A percentile compares a stretch with the other conserved stretches of the same genome.
Evolutionary conservation across 768 basidiomycete species (phyloP).

Genomic region (Serpula lacrymans): DNA sequence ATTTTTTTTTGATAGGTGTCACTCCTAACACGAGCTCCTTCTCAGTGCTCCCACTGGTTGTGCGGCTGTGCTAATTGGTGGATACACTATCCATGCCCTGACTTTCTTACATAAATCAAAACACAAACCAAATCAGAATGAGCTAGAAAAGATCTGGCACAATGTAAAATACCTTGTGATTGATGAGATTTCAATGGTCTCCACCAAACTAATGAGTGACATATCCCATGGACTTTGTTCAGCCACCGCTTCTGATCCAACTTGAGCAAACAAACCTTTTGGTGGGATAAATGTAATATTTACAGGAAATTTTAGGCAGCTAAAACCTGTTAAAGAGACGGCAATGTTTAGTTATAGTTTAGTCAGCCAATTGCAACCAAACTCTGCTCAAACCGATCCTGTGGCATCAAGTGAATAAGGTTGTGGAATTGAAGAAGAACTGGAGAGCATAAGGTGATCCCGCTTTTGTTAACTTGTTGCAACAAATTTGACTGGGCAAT

Average conservation of each 20-base stretch:
- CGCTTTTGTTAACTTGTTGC: background rate
- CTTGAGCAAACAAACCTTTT: constrained; percentile 10
- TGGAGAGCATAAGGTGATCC: constrained; percentile 11
- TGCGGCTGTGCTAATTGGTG: constrained; percentile 23
- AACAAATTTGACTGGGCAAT: no score
- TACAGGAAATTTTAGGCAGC: constrained; percentile 27
- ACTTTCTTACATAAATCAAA: constrained; percentile 9
- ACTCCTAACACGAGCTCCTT: constrained; percentile 7
- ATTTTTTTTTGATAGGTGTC: no score
- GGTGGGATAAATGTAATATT: constrained; percentile 32
- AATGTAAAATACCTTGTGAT: constrained; percentile 15
- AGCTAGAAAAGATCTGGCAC: constrained; percentile 12
- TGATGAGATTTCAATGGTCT: constrained; percentile 18
- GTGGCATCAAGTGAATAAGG: constrained; percentile 1
- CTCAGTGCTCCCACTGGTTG: constrained; percentile 26
- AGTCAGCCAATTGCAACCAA: no score
- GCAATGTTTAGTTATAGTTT: constrained; percentile 16
- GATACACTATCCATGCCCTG: constrained; percentile 27
- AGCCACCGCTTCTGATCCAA: constrained; percentile 12
- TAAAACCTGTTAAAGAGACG: constrained; percentile 17
- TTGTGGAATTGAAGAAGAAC: constrained; percentile 10
- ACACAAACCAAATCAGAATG: constrained; percentile 5
- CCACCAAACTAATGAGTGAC: constrained; percentile 14
- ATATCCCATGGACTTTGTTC: constrained; percentile 16
- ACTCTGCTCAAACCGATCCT: no score